These are phyloP conservation scores for Funneliformis geosporum DNA, from an alignment of 192 early-diverging fungal species.

Conservation along the genomic window DNA sequence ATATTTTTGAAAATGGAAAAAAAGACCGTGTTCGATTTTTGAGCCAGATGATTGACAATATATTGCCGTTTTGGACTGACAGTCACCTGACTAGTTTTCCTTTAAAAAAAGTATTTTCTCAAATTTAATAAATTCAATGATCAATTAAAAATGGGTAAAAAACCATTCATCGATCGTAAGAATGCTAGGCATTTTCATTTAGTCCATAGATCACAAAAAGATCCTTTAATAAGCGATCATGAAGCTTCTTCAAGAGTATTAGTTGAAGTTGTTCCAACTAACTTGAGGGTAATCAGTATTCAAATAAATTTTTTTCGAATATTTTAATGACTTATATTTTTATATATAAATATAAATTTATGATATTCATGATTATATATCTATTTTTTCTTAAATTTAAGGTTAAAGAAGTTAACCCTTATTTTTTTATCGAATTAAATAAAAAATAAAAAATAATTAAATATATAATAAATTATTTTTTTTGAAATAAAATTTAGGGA, in stretches of 20 bases:
- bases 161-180: conserved; percentile 88
- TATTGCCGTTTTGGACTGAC: no score
- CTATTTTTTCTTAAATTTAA: no score
- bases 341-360: no score
- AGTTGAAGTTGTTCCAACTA: conserved; percentile 71
- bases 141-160: conserved; percentile 55
- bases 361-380: no score
- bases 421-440: background rate
- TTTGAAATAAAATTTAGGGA: conserved; percentile 36
- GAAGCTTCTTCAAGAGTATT: conserved; percentile 78
- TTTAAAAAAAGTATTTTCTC: no score
- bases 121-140: no score
- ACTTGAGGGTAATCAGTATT: conserved; percentile 47
- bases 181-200: conserved; percentile 85
- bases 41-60: no score
- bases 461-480: no score
- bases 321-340: no score
- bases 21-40: background rate
- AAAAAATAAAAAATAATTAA: no score
- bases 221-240: conserved; percentile 85
- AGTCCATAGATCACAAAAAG: conserved; percentile 93
- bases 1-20: background rate
- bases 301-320: background rate
- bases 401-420: no score
- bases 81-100: no score